phyloP scores from a whole-genome alignment of 768 basidiomycete genomes.

The Porpolomopsis calyptriformis region DNA sequence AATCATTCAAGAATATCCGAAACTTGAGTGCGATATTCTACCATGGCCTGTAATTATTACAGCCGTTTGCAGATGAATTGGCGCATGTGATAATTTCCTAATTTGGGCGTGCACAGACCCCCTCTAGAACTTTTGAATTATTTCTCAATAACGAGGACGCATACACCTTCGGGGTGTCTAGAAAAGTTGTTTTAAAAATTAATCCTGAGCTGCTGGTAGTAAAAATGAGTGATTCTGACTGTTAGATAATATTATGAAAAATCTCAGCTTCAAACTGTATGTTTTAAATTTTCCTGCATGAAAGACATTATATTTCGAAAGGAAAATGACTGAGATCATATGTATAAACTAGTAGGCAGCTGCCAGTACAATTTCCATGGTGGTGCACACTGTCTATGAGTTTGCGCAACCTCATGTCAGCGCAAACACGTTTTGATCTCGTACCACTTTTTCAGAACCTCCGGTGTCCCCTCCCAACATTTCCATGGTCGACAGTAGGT shows the following conservation, averaged over 20 bases:
- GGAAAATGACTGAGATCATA: background rate
- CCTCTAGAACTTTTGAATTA: too few species aligned
- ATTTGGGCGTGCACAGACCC: too few species aligned
- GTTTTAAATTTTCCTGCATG: too few species aligned
- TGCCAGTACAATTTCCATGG: background rate
- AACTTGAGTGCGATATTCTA: background rate
- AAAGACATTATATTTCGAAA: too few species aligned
- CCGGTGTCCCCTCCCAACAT: too few species aligned
- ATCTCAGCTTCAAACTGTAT: too few species aligned
- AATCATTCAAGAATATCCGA: background rate
- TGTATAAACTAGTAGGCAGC: background rate
- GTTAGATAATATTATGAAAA: too few species aligned
- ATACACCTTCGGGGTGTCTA: background rate
- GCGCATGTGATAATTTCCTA: too few species aligned
- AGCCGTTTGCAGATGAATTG: too few species aligned
- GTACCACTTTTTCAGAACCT: background rate
- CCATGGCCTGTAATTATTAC: background rate
- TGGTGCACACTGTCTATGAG: background rate
- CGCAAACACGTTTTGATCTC: background rate
- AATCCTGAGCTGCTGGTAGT: background rate
- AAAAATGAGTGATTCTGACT: background rate
- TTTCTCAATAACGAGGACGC: too few species aligned
- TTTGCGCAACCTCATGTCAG: too few species aligned
- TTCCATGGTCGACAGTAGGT: background rate
- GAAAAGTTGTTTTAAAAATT: slow-evolving; percentile 3